Evolutionary conservation across 208 protist genomes (phyloP), one percentile per base, ranked within the genome.

Genomic region (Acanthamoeba rhysodes): DNA sequence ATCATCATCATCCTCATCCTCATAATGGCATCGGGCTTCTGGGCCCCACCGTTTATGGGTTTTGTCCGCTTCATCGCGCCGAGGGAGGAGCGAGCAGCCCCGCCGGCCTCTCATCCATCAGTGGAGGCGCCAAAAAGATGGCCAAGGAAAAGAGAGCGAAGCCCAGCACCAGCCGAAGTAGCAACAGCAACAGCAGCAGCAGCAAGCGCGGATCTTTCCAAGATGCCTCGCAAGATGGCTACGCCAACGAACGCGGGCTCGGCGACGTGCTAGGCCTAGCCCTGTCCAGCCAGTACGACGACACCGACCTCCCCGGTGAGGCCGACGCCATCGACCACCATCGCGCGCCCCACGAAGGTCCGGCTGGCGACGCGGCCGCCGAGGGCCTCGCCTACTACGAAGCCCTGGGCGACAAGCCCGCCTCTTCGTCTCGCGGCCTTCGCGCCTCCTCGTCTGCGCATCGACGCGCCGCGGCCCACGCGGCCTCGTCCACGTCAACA

Each of bases 321-420:
- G 66, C 10, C 22, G 29, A 72, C 66, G 14, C 37, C 37, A 41
- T 41, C n/a, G 29, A 53, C 27, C 32, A 22, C 41, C 37, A 18
- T 10, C 41, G 34, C 18, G 34, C 29, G 72, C 34, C 9, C 72
- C 14, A 8, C 14, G 29, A 18, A 6, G 76, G 76, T 41, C 1
- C 3, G 3, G 22, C 10, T 12, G n/a, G 41, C 20, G 68, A 22
- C 29, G 16, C 68, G n/a, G 41, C 76, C 16, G 76, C 76, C 16
- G 76, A 84, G 76, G 45, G 76, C 76, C 76, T 84, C 41, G 76
- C 76, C 76, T 84, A 84, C 76, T 84, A 84, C 76, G 76, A 84
- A 37, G 76, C 76, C 18, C 7, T 84, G n/a, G 32, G n/a, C 37
- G 41, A 45, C 45, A 37, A 82, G 12, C 72, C 72, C 41, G 12